A percentile compares a stretch with the other conserved stretches of the same genome.
These are phyloP conservation scores for Tricharina praecox DNA, from an alignment of 495 filamentous ascomycete species.

Conservation along the genomic window DNA sequence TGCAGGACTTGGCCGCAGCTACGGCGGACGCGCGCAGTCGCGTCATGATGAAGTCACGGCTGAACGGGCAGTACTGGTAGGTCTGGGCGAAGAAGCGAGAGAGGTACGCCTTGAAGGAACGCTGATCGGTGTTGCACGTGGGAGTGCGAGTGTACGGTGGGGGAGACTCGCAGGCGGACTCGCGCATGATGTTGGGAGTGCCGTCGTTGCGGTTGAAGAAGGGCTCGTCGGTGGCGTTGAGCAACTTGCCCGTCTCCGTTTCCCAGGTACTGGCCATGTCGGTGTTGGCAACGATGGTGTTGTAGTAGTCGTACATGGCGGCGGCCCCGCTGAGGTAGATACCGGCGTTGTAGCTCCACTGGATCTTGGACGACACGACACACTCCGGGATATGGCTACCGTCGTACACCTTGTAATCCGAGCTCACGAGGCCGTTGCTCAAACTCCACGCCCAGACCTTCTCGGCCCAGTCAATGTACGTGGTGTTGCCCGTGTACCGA, in stretches of 20 bases:
- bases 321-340: slow-evolving; percentile 48
- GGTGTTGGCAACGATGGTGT: slow-evolving; percentile 1
- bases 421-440: slow-evolving; percentile 43
- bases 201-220: slow-evolving; percentile 38
- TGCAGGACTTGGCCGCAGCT: slow-evolving; percentile 56
- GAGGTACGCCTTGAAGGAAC: slow-evolving; percentile 74
- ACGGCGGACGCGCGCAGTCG: slow-evolving; percentile 45
- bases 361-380: slow-evolving; percentile 29
- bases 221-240: slow-evolving; percentile 39
- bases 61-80: slow-evolving; percentile 55
- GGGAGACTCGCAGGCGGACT: slow-evolving; percentile 41
- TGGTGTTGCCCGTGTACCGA: slow-evolving; percentile 57
- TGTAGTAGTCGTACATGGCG: slow-evolving; percentile 51
- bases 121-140: slow-evolving; percentile 56
- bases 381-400: slow-evolving; percentile 34
- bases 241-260: slow-evolving; percentile 29
- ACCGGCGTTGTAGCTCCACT: slow-evolving; percentile 53
- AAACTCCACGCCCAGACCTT: slow-evolving; percentile 56
- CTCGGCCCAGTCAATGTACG: slow-evolving; percentile 63
- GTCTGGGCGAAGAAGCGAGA: slow-evolving; percentile 59
- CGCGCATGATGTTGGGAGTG: slow-evolving; percentile 40
- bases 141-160: slow-evolving; percentile 22
- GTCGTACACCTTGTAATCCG: slow-evolving; percentile 46
- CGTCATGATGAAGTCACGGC: slow-evolving; percentile 41
- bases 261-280: neutral